These are phyloP conservation scores for Circinella minor DNA, from an alignment of 371 early-diverging fungal species.

Conservation along the genomic window DNA sequence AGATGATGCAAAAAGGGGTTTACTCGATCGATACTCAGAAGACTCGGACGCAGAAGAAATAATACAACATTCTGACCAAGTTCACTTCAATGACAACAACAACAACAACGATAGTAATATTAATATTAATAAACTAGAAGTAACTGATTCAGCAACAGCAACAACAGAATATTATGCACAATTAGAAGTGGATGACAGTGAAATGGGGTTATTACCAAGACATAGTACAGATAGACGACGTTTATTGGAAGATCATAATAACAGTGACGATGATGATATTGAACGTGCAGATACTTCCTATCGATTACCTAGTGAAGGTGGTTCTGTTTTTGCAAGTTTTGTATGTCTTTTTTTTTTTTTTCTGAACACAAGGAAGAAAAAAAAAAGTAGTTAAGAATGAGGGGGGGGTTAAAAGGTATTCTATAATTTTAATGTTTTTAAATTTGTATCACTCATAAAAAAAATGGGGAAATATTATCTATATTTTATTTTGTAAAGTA, in stretches of 20 bases:
- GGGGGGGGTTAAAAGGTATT: not conserved
- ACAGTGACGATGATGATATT: conserved; percentile 6
- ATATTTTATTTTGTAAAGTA: conserved; percentile 40
- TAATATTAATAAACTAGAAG: not conserved
- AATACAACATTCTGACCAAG: not conserved
- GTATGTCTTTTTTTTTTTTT: conserved; percentile 31
- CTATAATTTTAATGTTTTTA: no score
- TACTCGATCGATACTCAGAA: not conserved
- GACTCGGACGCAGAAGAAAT: conserved; percentile 1
- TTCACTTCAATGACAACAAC: not conserved
- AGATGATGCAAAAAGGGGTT: conserved; percentile 6
- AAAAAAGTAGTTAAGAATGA: conserved; percentile 10
- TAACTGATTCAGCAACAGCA: conserved; percentile 9
- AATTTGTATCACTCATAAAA: no score
- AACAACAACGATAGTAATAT: not conserved
- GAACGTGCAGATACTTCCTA: conserved; percentile 29
- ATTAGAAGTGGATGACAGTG: conserved; percentile 47
- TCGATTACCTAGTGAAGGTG: conserved; percentile 50
- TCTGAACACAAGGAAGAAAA: not conserved
- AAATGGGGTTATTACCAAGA: conserved; percentile 12
- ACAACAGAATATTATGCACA: conserved; percentile 31
- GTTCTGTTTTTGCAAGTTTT: conserved; percentile 52
- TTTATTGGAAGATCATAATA: conserved; percentile 24
- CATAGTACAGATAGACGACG: conserved; percentile 4
- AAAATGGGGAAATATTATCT: no score